Percentiles rank a stretch among this genome's conserved stretches.
These are phyloP conservation scores for Aspergillus sp. DNA, from an alignment of 2,329 filamentous ascomycete species.

Conservation along the genomic window DNA sequence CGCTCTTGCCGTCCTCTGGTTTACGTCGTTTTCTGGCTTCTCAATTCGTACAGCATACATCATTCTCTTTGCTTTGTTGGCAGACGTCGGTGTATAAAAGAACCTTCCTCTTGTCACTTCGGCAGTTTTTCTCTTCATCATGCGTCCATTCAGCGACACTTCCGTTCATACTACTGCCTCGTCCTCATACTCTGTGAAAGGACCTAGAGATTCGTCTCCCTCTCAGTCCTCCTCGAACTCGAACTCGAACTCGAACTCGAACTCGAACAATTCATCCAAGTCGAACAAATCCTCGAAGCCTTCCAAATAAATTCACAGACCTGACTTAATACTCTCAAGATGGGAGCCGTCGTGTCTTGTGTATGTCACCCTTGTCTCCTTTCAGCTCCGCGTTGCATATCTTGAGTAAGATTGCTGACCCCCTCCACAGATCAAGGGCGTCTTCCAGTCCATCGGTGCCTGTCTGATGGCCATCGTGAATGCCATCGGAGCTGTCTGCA, in stretches of 20 bases:
- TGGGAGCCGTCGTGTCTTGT: slow-evolving; percentile 83
- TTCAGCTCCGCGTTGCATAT: not conserved
- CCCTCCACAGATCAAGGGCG: slow-evolving; percentile 53
- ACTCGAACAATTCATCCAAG: slow-evolving; percentile 11
- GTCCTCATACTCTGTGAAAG: slow-evolving; percentile 26
- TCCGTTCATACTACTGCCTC: slow-evolving; percentile 30
- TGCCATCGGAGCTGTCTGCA: slow-evolving; percentile 64
- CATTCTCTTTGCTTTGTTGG: not conserved
- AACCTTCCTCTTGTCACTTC: not conserved
- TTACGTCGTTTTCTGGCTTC: not conserved
- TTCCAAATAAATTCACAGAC: slow-evolving; percentile 1
- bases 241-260: slow-evolving; percentile 17
- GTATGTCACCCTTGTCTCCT: slow-evolving; percentile 57
- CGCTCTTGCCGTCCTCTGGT: not conserved
- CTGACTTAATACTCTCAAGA: slow-evolving; percentile 44
- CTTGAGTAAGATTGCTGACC: slow-evolving; percentile 20
- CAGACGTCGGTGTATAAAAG: slow-evolving; percentile 6
- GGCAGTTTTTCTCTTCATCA: slow-evolving; percentile 10
- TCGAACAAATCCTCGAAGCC: slow-evolving; percentile 9
- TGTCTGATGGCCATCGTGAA: slow-evolving; percentile 68
- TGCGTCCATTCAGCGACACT: slow-evolving; percentile 31
- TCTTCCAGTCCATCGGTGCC: slow-evolving; percentile 64
- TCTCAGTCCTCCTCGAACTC: slow-evolving; percentile 13
- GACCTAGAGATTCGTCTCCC: not conserved
- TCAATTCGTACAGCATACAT: slow-evolving; percentile 7